These are phyloP conservation scores for Erigeron philadelphicus DNA, from an alignment of 140 eudicot species.

Conservation along the genomic window DNA sequence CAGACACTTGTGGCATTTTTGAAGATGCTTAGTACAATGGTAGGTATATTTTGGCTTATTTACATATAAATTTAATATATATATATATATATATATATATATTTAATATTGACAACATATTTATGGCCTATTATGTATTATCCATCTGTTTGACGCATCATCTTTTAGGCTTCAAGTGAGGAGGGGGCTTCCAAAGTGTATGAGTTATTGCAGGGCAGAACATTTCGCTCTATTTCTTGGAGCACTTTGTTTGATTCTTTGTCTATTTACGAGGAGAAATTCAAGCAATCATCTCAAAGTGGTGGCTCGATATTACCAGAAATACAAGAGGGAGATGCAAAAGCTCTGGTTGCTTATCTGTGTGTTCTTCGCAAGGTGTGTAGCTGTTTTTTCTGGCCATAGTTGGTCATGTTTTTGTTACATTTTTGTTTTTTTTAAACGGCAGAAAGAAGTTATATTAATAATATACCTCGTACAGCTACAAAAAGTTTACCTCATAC, in stretches of 20 bases:
- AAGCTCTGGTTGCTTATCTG: slow-evolving; percentile 85
- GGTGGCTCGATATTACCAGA: slow-evolving; percentile 71
- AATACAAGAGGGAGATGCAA: slow-evolving; percentile 94
- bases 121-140: slow-evolving; percentile 7
- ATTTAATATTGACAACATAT: background rate
- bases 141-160: slow-evolving; percentile 17
- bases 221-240: slow-evolving; percentile 84
- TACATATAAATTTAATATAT: too few species aligned
- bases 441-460: too few species aligned
- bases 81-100: too few species aligned
- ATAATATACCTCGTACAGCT: too few species aligned
- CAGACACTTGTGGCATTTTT: slow-evolving; percentile 93
- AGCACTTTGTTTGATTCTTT: slow-evolving; percentile 75
- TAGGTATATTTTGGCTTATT: slow-evolving; percentile 33
- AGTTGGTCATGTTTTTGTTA: background rate
- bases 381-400: background rate
- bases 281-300: slow-evolving; percentile 64
- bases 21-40: slow-evolving; percentile 87
- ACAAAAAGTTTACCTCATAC: background rate
- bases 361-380: slow-evolving; percentile 76
- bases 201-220: slow-evolving; percentile 75
- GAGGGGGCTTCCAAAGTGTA: slow-evolving; percentile 89
- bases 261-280: slow-evolving; percentile 79
- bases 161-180: slow-evolving; percentile 67
- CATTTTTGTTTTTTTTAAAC: background rate